phyloP scores from a whole-genome alignment of 805 yeast genomes.

The Starmerella sirachaensis region DNA sequence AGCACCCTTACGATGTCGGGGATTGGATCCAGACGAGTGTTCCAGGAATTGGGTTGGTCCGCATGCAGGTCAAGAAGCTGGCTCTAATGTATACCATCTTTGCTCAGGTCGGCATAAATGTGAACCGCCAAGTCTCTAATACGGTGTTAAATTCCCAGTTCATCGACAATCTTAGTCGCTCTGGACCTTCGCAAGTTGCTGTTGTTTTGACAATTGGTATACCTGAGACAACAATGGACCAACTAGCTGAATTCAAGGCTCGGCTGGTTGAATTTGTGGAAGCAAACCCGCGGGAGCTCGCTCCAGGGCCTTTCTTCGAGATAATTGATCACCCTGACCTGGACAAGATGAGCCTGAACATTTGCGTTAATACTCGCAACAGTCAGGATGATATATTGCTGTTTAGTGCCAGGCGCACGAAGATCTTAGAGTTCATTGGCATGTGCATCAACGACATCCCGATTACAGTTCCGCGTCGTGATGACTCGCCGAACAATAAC shows the following conservation, averaged over 20 bases:
- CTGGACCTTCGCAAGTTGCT: conserved; percentile 25
- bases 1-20: conserved; percentile 35
- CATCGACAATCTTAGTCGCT: conserved; percentile 31
- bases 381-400: conserved; percentile 27
- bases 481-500: conserved; percentile 25
- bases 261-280: conserved; percentile 25
- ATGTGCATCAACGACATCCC: conserved; percentile 28
- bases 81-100: conserved; percentile 31
- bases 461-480: conserved; percentile 28
- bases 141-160: conserved; percentile 29
- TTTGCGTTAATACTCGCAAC: conserved; percentile 25
- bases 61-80: conserved; percentile 27
- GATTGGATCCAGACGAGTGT: conserved; percentile 28
- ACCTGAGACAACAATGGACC: conserved; percentile 30
- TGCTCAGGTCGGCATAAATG: conserved; percentile 22
- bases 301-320: conserved; percentile 27
- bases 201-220: conserved; percentile 26
- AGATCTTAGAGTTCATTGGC: conserved; percentile 24
- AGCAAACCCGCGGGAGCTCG: conserved; percentile 29
- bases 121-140: conserved; percentile 31
- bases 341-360: conserved; percentile 25
- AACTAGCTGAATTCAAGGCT: conserved; percentile 26
- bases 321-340: conserved; percentile 28
- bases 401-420: conserved; percentile 26
- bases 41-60: conserved; percentile 19